Evolutionary conservation across 257 asterid species (phyloP), one percentile per base, ranked within the genome.

Genomic region (Solanum etuberosum): DNA sequence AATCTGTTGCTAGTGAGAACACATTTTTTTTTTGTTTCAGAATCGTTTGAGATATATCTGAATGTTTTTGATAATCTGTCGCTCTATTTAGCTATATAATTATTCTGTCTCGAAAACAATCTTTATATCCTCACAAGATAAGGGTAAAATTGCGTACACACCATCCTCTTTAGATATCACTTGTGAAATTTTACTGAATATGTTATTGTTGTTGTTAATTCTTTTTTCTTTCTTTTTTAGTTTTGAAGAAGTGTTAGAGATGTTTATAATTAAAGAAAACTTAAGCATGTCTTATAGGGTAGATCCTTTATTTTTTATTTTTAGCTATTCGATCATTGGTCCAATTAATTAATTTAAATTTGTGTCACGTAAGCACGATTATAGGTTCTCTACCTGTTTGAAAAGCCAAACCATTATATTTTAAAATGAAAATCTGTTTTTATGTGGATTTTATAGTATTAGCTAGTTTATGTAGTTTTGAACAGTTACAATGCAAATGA

Each of bases 121-220:
- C 1, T 68, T 2, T 27, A 0, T 67, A 3, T 29, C 20, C 23
- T 67, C 11, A 13, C 74, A 29, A 67, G 37, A 15, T 67, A 27
- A 14, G 21, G 4, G 4, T 67, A 67, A 67, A 5, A 4, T 1
- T 12, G 18, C 0, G 2, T 65, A 65, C 72, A 65, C 10, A 25
- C 13, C 7, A 25, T 2, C 9, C 72, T 65, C 3, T 11, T 11
- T 0, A 5, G 2, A 4, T 2, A 0, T 1, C 31, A 61, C 3
- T 5, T 0, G 4, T 63, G 4, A 63, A 12, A 11, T n/a, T 63
- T n/a, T n/a, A 59, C 0, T 0, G 18, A 11, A 5, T 63, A n/a
- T 63, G 7, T 25, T 59, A 6, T 54, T 51, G 5, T 57, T 20
- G 23, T 40, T 16, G 13, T 13, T 65, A 3, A 20, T 65, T 40